Evolutionary conservation across 202 grass and related monocot species (phyloP), one percentile per base, ranked within the genome.

Genomic region (Alloteropsis angusta): DNA sequence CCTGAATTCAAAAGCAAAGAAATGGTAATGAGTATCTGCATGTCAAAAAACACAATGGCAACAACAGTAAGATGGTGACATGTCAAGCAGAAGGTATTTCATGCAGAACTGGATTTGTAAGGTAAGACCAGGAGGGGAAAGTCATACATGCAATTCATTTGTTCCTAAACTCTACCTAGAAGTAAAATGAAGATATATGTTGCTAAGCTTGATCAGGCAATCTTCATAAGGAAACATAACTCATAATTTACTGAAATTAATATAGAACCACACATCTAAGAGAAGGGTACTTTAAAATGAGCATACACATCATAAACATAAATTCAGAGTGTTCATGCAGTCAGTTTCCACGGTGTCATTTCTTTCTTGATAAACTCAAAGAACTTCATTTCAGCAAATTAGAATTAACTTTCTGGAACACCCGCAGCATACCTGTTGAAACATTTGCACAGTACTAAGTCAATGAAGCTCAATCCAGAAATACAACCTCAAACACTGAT

Each of bases 1-100:
- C 74, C 87, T 89, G 78, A 58, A 77, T 78, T 68, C 71, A 78
- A 78, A 17, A 82, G 14, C 14, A 82, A 74, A 44, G 25, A 34
- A n/a, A 77, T 38, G n/a, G 77, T 74, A 55, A 85, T 68, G 32
- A 66, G 41, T 77, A 44, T 59, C 22, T 15, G 21, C 12, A 68
- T 4, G 55, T 46, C 18, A 32, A 78, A 17, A 41, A 52, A 17
- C 13, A 21, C 10, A 68, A 60, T 52, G 32, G 42, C 25, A 82
- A 59, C 59, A 60, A 49, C 52, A 89, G 32, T 60, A 67, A 49
- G 45, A 23, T 67, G 59, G 35, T 17, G 58, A 56, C 26, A 80
- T 66, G 57, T 9, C 7, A 71, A 34, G 17, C 32, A 64, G 37
- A 84, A 84, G 19, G 2, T 37, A 55, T 71, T 68, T 55, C 36